A percentile compares a stretch with the other conserved stretches of the same genome.
Conservation (phyloP, 306 rosid genomes). For the Prunus davidiana region DNA sequence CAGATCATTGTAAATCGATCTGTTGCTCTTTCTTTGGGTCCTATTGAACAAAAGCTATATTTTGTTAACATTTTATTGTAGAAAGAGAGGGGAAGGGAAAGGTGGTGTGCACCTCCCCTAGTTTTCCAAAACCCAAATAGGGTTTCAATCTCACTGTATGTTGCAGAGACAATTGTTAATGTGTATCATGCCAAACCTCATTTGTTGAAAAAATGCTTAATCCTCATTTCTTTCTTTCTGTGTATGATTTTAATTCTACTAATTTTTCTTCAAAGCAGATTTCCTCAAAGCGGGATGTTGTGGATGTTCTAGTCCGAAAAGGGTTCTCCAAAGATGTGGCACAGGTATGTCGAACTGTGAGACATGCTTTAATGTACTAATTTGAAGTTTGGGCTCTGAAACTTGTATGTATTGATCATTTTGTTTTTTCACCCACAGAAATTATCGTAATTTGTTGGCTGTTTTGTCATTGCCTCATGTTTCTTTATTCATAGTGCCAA, state of each 20-base stretch:
- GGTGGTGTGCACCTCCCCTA: not conserved
- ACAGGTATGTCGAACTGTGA: constrained; percentile 48
- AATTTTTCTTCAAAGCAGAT: constrained; percentile 44
- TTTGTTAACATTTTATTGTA: not conserved
- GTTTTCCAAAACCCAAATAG: not conserved
- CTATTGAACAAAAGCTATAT: not conserved
- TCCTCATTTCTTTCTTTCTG: not conserved
- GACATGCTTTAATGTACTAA: not conserved
- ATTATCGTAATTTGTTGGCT: not conserved
- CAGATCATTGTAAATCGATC: not conserved
- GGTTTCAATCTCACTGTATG: not conserved
- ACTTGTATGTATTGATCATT: not conserved
- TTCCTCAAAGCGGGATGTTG: constrained; percentile 65
- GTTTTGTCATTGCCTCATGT: not conserved
- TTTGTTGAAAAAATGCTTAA: not conserved
- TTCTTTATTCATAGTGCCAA: not conserved
- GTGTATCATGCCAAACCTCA: not conserved
- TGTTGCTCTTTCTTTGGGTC: not conserved
- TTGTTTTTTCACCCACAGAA: not conserved
- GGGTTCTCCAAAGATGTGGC: constrained; percentile 92
- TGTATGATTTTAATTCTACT: constrained; percentile 1
- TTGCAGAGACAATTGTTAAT: not conserved
- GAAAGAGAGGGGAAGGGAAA: not conserved
- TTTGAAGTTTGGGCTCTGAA: constrained; percentile 1
- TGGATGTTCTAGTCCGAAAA: constrained; percentile 55